These are phyloP conservation scores for Monosporascus sp. DNA, from an alignment of 2,329 filamentous ascomycete species.

Conservation along the genomic window DNA sequence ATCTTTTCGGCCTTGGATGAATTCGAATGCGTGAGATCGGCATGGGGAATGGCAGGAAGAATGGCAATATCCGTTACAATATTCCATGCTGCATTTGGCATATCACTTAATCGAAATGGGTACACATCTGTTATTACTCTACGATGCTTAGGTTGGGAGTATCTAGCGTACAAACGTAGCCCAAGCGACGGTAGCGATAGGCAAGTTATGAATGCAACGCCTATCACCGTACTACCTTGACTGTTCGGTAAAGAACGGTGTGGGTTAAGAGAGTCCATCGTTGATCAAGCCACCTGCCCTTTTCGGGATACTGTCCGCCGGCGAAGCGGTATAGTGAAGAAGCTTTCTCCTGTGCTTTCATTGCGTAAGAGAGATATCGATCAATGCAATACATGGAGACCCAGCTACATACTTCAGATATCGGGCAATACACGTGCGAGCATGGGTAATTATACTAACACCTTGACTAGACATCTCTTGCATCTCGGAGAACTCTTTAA, in stretches of 20 bases:
- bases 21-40: constrained; percentile 28
- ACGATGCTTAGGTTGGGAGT: constrained; percentile 20
- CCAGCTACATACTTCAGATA: too few species aligned
- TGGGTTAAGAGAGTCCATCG: background rate
- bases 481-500: too few species aligned
- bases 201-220: constrained; percentile 17
- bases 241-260: constrained; percentile 9
- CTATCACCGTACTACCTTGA: constrained; percentile 16
- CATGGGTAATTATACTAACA: too few species aligned
- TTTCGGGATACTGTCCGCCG: too few species aligned
- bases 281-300: background rate
- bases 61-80: constrained; percentile 32
- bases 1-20: constrained; percentile 27
- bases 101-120: background rate
- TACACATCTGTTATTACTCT: constrained; percentile 18
- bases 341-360: too few species aligned
- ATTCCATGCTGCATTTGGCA: constrained; percentile 30
- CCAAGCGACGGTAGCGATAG: constrained; percentile 19
- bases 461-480: too few species aligned
- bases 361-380: too few species aligned
- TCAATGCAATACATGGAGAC: too few species aligned
- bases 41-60: constrained; percentile 27
- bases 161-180: constrained; percentile 26
- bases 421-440: too few species aligned
- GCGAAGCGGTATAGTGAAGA: too few species aligned